phyloP scores from a whole-genome alignment of 352 stramenopile genomes.

The Phytophthora cajani region DNA sequence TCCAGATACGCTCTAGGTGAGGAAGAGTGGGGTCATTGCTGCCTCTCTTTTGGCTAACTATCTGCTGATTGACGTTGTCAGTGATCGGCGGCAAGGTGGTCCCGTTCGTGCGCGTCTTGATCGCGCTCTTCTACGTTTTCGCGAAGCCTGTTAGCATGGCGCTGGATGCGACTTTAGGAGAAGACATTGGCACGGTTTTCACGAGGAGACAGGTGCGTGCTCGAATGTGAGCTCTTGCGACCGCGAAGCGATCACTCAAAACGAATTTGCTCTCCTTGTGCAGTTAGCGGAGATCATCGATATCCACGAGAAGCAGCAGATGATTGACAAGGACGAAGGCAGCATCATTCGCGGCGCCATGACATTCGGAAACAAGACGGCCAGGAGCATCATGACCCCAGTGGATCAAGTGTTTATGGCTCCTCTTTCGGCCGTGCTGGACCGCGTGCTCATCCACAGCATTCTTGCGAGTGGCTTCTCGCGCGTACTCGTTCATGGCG shows the following conservation, averaged over 20 bases:
- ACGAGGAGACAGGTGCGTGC: constrained; percentile 73
- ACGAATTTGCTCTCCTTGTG: not conserved
- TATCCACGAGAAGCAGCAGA: constrained; percentile 95
- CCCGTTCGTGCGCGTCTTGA: constrained; percentile 94
- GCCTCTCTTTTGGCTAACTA: constrained; percentile 2
- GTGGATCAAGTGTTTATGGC: constrained; percentile 97
- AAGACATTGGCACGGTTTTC: constrained; percentile 97
- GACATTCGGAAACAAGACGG: constrained; percentile 92
- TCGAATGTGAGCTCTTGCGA: not conserved
- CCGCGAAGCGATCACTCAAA: not conserved
- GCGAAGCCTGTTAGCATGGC: constrained; percentile 93
- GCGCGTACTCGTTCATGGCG: constrained; percentile 93
- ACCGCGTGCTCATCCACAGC: constrained; percentile 88
- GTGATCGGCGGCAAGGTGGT: constrained; percentile 80
- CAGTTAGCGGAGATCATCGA: constrained; percentile 97
- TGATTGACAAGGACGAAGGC: constrained; percentile 94
- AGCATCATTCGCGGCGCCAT: constrained; percentile 96
- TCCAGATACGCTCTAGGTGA: constrained; percentile 93
- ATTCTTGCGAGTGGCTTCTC: constrained; percentile 97
- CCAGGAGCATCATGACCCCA: constrained; percentile 95
- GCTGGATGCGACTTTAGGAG: constrained; percentile 92
- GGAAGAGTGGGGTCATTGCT: constrained; percentile 33
- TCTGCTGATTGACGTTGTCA: constrained; percentile 16
- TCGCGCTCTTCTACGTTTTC: constrained; percentile 94
- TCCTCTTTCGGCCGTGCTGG: constrained; percentile 67